Evolutionary conservation across 2,329 filamentous ascomycete species (phyloP), one percentile per base, ranked within the genome.

Genomic region (Magnaporthales sp.): DNA sequence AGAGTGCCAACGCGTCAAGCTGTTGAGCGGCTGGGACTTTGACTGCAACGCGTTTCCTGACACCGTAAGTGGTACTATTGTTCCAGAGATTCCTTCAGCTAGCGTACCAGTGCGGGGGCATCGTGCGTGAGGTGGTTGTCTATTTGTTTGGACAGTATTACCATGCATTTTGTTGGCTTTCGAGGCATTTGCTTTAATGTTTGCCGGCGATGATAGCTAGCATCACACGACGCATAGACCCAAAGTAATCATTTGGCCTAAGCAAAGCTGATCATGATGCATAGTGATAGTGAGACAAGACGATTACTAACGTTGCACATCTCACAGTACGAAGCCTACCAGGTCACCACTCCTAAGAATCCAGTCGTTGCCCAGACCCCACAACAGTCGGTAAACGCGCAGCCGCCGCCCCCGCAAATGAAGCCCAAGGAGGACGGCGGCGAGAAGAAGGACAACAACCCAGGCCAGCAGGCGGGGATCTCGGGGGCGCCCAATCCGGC

Each of bases 41-140:
- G 95, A 99, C 78, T 99, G 95, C 85, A 97, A 96, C 78, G 93
- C 86, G 68, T 99, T 99, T 82, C 83, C 90, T 72, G 89, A 89
- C 70, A 88, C 88, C 75, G 93, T 97, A 88, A 91, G 91, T 89
- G 65, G 32, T 30, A 31, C 56, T 62, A 26, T 51, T 29, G 30
- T 58, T 66, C 30, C 58, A 31, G 30, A 65, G 66, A 69, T 76
- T 67, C 74, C 77, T 72, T 65, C 73, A 66, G 73, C 75, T 68
- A 69, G 72, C 61, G 74, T 80, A 63, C 80, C 79, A 63, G 67
- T 76, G 71, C 76, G 75, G 69, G 70, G 75, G 69, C 70, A 78
- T 24, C 22, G 26, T 29, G 26, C 11, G 26, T 27, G 24, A 27
- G 24, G 26, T 9, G 56, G 24, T 60, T 29, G 13, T 60, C 24